Evolutionary conservation across 2,329 filamentous ascomycete genomes (phyloP), one percentile per base, ranked within the genome.

Genomic region (Scytalidium sp.): DNA sequence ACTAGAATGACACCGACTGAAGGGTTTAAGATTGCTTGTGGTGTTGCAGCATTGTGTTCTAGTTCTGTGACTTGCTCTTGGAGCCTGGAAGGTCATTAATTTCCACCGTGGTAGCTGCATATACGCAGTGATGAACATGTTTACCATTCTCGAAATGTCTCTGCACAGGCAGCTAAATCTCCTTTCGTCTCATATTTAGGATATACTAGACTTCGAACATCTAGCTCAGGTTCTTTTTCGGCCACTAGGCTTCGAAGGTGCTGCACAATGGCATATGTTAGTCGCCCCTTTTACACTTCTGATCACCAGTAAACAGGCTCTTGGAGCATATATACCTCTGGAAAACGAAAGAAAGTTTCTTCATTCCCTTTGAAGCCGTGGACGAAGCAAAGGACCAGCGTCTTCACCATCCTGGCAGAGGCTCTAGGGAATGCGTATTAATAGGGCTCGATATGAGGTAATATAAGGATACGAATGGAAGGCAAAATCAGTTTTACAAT

Each of bases 11-110:
- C 87, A 51, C 85, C 85, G 8, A 96, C 88, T 1, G 85, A 84
- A n/a, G 87, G 84, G 58, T 95, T 87, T 42, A 88, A 78, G 1
- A 88, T 90, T 1, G 90, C 90, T 62, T 87, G 90, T 9, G 88
- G 84, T 1, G 83, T 89, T 20, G 79, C 75, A 53, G 85, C 82
- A 25, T 80, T 80, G 50, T 83, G 80, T 64, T 95, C 90, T 53
- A 93, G 73, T 43, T 92, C 87, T 65, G 93, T 90, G 32, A 95
- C 88, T 56, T 84, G 83, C 63, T 91, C 84, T 61, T 89, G 87
- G 43, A 96, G 77, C 87, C 86, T 89, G 41, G 23, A 20, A 20
- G 9, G 25, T 27, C 2, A 2, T 44, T 47, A 17, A 47, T 46
- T 32, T 41, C 2, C 2, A 11, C 20, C 19, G n/a, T 36, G 15